Evolutionary conservation across 176 grass and related monocot species (phyloP), one percentile per base, ranked within the genome.

Genomic region (Metroxylon sagu): DNA sequence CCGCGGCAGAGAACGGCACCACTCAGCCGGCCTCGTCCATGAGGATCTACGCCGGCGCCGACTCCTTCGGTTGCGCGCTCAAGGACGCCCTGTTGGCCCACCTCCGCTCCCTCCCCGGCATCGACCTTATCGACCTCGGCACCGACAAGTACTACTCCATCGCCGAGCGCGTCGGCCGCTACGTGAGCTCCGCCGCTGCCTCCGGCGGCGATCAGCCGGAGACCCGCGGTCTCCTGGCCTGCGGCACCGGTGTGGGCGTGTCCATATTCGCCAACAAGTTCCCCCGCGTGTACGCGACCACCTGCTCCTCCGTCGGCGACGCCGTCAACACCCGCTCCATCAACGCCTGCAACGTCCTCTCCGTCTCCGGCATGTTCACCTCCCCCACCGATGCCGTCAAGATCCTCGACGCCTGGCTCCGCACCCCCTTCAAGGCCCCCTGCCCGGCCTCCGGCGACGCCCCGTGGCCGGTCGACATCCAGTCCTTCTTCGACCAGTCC

Each of bases 201-300:
- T 18, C 69, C 6, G 23, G 0, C 8, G 35, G 35, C 35, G 35
- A 14, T 10, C 35, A 76, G 2, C 62, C 0, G 18, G 81, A 89
- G 35, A 35, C 68, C 48, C 86, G 86, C 23, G 86, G 91, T 69
- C 68, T 90, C 53, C 74, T 90, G 31, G 77, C 83, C 50, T 96
- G 83, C 55, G 86, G 91, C 68, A 96, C 91, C 16, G 91, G 91
- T 59, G 80, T 87, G 14, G 91, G 86, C 52, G 86, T 96, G 26
- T 61, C 74, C 74, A 96, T 96, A 10, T 96, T 96, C 79, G 83
- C 91, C 49, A 96, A 96, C 83, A 96, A 96, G 74, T 79, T 87
- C 77, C 91, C 91, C 28, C 67, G 80, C 29, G 86, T 87, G 26
- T 96, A 96, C 70, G 91, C 91, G 25, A 79, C 86, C 1, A 68